phyloP scores from a whole-genome alignment of 768 basidiomycete species.

The Grammothele lineata region DNA sequence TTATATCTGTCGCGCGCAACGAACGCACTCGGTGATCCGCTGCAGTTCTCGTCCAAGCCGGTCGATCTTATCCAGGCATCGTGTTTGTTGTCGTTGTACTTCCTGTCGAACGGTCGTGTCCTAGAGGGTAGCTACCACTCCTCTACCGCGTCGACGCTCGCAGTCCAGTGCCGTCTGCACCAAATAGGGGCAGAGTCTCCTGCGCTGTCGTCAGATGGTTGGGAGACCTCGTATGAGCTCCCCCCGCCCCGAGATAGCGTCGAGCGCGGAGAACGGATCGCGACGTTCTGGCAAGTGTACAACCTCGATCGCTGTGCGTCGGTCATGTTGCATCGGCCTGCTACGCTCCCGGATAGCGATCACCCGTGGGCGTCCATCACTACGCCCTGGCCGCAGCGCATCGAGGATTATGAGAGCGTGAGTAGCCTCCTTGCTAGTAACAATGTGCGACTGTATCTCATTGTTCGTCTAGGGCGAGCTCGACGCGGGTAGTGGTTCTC shows the following conservation, averaged over 20 bases:
- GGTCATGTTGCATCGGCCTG: slow-evolving; percentile 63
- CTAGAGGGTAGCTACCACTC: slow-evolving; percentile 79
- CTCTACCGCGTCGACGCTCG: slow-evolving; percentile 67
- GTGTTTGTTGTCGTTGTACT: slow-evolving; percentile 72
- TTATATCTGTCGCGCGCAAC: slow-evolving; percentile 65
- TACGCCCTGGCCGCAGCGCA: slow-evolving; percentile 74
- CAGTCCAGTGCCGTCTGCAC: slow-evolving; percentile 71
- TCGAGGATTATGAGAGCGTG: slow-evolving; percentile 70
- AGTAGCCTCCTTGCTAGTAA: slow-evolving; percentile 21
- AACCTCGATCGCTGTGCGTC: slow-evolving; percentile 81
- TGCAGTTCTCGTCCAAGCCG: slow-evolving; percentile 49
- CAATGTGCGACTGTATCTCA: too few relatives aligned
- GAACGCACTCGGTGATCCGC: slow-evolving; percentile 57
- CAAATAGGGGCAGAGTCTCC: slow-evolving; percentile 33
- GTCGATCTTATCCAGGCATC: slow-evolving; percentile 76
- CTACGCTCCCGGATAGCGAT: slow-evolving; percentile 59
- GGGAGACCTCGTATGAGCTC: slow-evolving; percentile 41
- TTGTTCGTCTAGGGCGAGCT: slow-evolving; percentile 59
- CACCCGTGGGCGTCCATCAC: slow-evolving; percentile 55
- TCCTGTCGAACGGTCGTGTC: slow-evolving; percentile 69
- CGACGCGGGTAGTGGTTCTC: slow-evolving; percentile 44
- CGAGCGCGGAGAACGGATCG: slow-evolving; percentile 66
- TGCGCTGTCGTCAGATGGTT: slow-evolving; percentile 17
- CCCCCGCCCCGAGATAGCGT: slow-evolving; percentile 55
- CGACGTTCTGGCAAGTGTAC: slow-evolving; percentile 83